phyloP scores from a whole-genome alignment of 2,329 filamentous ascomycete species.

The Pseudogymnoascus sp. region DNA sequence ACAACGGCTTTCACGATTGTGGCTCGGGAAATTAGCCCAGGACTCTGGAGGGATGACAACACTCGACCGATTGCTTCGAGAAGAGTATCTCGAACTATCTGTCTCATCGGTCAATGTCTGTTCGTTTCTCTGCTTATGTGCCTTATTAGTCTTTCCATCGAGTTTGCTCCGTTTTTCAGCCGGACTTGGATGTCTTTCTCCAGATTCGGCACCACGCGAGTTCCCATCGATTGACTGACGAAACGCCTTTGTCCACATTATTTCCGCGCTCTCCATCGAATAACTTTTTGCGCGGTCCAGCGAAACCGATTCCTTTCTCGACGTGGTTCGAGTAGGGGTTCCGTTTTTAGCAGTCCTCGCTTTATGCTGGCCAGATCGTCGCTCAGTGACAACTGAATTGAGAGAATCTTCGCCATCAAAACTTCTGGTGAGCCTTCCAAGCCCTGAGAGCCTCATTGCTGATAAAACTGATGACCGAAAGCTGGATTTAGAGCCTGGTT shows the following conservation, averaged over 20 bases:
- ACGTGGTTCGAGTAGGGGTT: neutral
- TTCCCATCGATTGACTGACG: neutral
- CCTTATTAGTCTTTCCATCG: neutral
- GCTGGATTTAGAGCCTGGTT: constrained; percentile 1
- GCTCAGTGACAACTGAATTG: neutral
- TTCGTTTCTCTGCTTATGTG: neutral
- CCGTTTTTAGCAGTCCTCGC: neutral
- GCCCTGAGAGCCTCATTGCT: neutral
- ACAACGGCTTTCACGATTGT: constrained; percentile 20
- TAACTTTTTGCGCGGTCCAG: neutral
- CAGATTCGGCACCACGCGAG: neutral
- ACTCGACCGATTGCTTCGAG: neutral
- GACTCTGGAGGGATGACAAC: constrained; percentile 19
- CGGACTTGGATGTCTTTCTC: neutral
- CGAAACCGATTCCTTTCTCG: neutral
- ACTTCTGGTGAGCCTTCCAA: neutral
- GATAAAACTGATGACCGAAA: neutral
- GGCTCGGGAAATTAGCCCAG: constrained; percentile 25
- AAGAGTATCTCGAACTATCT: neutral
- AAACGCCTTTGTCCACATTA: neutral
- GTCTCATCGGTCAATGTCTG: neutral
- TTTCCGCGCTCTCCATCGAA: neutral
- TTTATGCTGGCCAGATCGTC: neutral
- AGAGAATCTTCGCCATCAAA: neutral
- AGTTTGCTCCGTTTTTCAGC: neutral